Base-by-base conservation (phyloP, 2,329 filamentous ascomycete genomes). In the Cordyceps cateniannulata region DNA sequence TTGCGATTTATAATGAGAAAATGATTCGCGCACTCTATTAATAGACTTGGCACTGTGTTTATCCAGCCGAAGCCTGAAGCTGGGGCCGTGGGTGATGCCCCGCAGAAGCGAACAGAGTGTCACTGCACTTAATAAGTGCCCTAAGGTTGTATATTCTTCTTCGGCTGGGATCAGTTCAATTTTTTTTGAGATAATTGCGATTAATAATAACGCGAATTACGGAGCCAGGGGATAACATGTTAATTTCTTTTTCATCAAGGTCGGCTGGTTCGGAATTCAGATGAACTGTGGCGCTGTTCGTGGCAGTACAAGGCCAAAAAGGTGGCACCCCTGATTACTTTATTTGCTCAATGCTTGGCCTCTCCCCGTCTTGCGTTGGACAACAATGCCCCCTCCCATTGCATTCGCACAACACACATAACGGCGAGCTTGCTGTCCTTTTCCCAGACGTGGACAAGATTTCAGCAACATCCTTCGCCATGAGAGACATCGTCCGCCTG, bases 1-100 rank as follows among this genome's bases (percentile, higher is more conserved):
- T 58, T 61, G 47, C 44, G 52, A 27, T 47, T 38, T 61, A 45
- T 61, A 61, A 61, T 61, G 60, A 61, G 47, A 52, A 52, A 47
- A 61, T 58, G 60, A 61, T 53, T 38, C 35, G 38, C 38, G 25
- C 45, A 32, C 20, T 44, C 42, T 48, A 35, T 51, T 51, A 35
- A 20, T 14, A 38, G 18, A 32, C 27, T 9, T 27, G 27, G 44
- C 22, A 10, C 32, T 12, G 24, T 32, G 32, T 44, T 50, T 29
- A 7, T 6, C 12, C 9, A 18, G 6, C 14, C 50, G 14, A 45
- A 22, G 27, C 24, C 7, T 3, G 25, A 29, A n/a, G 47, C 47
- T 44, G 42, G 29, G 24, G 42, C n/a, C 5, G 27, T 27, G 25
- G 47, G 16, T 10, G 35, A 24, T 24, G 35, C 51, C 35, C 51